Evolutionary conservation across 1,139 yeast genomes (phyloP).

Genomic region (Eremothecium coryli): DNA sequence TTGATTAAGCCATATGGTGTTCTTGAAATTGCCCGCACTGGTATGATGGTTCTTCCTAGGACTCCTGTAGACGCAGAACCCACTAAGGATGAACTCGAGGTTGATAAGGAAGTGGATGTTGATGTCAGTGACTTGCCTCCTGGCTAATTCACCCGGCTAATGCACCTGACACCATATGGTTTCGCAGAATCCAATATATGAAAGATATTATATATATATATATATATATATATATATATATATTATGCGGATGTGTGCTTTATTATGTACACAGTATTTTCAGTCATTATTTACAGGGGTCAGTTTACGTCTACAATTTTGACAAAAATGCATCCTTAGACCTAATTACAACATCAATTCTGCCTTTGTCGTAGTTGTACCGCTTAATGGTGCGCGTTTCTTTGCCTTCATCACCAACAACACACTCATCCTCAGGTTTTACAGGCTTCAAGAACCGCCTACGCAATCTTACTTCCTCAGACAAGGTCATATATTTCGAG

Average conservation of each 20-base stretch:
- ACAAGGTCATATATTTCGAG: slow-evolving; percentile 33
- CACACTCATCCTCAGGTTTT: slow-evolving; percentile 29
- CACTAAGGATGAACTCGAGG: slow-evolving; percentile 38
- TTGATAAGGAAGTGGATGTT: slow-evolving; percentile 34
- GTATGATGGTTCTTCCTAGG: slow-evolving; percentile 98
- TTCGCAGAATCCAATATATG: neutral
- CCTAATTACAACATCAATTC: slow-evolving; percentile 36
- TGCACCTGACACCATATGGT: neutral
- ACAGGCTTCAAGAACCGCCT: slow-evolving; percentile 38
- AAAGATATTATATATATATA: neutral
- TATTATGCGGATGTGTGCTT: neutral
- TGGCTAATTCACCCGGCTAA: slow-evolving; percentile 67
- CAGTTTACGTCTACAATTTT: slow-evolving; percentile 12
- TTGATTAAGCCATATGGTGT: slow-evolving; percentile 93
- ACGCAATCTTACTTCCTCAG: slow-evolving; percentile 35
- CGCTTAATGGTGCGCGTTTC: slow-evolving; percentile 35
- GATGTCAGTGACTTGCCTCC: slow-evolving; percentile 88
- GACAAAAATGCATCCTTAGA: slow-evolving; percentile 31
- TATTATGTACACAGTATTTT: neutral
- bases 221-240: neutral
- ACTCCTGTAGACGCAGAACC: slow-evolving; percentile 56
- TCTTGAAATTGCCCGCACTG: slow-evolving; percentile 91
- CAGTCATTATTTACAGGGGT: slow-evolving; percentile 5
- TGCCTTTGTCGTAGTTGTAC: slow-evolving; percentile 42
- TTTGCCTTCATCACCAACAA: slow-evolving; percentile 28